Evolutionary conservation across 2,329 filamentous ascomycete genomes (phyloP).

Genomic region (Parastagonospora nodorum): DNA sequence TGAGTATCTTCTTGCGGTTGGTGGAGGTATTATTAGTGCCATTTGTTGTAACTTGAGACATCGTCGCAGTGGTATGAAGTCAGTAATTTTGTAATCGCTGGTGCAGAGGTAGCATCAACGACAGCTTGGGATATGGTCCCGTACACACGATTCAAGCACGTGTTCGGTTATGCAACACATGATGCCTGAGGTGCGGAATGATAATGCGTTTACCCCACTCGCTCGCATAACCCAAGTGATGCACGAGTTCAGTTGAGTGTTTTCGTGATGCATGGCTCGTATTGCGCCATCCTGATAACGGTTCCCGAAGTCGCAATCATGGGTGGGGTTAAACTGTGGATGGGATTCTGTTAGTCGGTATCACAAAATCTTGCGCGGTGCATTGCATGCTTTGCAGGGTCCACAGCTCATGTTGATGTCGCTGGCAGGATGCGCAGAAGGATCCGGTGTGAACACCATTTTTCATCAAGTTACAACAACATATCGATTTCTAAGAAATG

Average conservation of each 20-base stretch:
- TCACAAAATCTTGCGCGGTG: not conserved
- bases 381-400: conserved; percentile 4
- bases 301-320: conserved; percentile 7
- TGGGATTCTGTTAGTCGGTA: too few relatives aligned
- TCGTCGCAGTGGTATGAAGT: conserved; percentile 3
- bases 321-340: conserved; percentile 9
- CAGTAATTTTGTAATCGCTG: not conserved
- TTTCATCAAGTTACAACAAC: too few relatives aligned
- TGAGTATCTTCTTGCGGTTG: conserved; percentile 57
- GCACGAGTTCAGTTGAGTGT: conserved; percentile 1
- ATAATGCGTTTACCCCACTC: not conserved
- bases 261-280: conserved; percentile 19
- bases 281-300: conserved; percentile 26
- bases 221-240: not conserved
- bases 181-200: not conserved
- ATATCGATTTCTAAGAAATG: too few relatives aligned
- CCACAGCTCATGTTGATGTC: too few relatives aligned
- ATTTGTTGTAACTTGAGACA: conserved; percentile 17
- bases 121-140: too few relatives aligned
- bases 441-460: too few relatives aligned
- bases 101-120: too few relatives aligned
- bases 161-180: not conserved
- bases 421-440: too few relatives aligned
- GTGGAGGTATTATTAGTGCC: conserved; percentile 3
- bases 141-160: not conserved